phyloP scores from a whole-genome alignment of 1,284 basidiomycete genomes.

The Boletellus deceptivus region DNA sequence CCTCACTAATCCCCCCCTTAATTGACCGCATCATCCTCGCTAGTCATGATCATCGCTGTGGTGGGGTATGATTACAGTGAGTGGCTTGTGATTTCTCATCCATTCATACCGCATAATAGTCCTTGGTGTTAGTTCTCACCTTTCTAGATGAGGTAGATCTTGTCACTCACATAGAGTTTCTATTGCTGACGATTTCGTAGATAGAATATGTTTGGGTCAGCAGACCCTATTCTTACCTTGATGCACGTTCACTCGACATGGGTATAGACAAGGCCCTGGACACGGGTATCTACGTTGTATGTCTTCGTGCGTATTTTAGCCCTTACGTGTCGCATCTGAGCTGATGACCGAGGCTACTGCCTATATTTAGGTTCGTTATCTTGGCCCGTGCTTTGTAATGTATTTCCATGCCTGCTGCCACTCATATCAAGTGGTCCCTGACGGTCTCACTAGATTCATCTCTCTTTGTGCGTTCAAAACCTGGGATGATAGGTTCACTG shows the following conservation, averaged over 20 bases:
- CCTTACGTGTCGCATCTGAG: background rate
- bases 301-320: background rate
- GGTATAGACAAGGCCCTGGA: background rate
- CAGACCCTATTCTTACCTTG: no score
- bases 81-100: background rate
- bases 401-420: background rate
- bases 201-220: slow-evolving; percentile 1
- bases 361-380: background rate
- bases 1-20: background rate
- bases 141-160: background rate
- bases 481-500: background rate
- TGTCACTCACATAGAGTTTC: background rate
- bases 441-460: background rate
- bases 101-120: no score
- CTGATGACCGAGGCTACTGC: no score
- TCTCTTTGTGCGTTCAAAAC: background rate
- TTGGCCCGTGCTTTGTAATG: background rate
- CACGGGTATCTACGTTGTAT: background rate
- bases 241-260: background rate
- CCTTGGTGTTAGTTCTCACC: background rate
- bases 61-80: slow-evolving; percentile 1
- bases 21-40: background rate
- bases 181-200: background rate
- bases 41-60: background rate
- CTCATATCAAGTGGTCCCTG: background rate